phyloP scores from a whole-genome alignment of 2,329 filamentous ascomycete species.

The Exophiala sp. region DNA sequence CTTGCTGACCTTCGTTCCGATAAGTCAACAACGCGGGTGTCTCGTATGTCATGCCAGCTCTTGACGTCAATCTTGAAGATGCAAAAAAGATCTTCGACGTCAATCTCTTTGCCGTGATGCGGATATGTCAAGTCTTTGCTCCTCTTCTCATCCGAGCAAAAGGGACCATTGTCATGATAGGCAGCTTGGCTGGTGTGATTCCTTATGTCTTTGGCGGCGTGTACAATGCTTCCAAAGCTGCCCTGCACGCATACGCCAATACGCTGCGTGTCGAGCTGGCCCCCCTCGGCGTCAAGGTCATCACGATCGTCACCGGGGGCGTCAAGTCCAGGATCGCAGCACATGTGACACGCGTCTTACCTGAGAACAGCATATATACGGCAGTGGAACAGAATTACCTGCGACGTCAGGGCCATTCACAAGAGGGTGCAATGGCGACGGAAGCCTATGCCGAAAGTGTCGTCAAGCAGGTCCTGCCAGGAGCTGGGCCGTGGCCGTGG shows the following conservation, averaged over 20 bases:
- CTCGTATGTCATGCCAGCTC: conserved; percentile 29
- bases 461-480: conserved; percentile 23
- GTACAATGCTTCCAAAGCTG: conserved; percentile 57
- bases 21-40: conserved; percentile 26
- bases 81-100: conserved; percentile 34
- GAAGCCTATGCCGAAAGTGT: conserved; percentile 24
- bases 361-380: conserved; percentile 18
- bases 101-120: conserved; percentile 34
- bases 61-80: conserved; percentile 31
- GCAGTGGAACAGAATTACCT: conserved; percentile 18
- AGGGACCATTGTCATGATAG: conserved; percentile 25
- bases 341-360: conserved; percentile 18
- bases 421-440: conserved; percentile 22
- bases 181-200: conserved; percentile 20
- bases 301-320: conserved; percentile 54
- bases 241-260: conserved; percentile 53
- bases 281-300: conserved; percentile 45
- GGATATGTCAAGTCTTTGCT: conserved; percentile 33
- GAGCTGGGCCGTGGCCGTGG: conserved; percentile 25
- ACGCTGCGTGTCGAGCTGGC: conserved; percentile 46
- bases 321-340: conserved; percentile 51
- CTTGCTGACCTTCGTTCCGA: not conserved
- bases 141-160: conserved; percentile 26
- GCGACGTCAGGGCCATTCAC: conserved; percentile 22
- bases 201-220: conserved; percentile 27